These are phyloP conservation scores for Candida ulmi DNA, from an alignment of 805 yeast species.

Conservation along the genomic window DNA sequence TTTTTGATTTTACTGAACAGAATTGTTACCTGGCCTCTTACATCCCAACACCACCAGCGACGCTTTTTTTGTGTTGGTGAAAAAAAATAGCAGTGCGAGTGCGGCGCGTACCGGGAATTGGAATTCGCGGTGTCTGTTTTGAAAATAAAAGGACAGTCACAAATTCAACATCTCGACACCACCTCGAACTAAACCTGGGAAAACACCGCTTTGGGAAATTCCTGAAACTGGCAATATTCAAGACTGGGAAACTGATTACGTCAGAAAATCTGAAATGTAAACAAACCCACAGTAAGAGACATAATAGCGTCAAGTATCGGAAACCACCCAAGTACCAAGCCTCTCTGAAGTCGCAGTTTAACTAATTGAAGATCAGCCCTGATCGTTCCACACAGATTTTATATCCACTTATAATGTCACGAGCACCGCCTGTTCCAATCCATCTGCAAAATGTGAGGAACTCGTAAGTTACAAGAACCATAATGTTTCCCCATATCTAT, in stretches of 20 bases:
- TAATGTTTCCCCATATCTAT: too few relatives aligned
- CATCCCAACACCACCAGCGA: slow-evolving; percentile 1
- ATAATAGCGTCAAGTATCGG: too few relatives aligned
- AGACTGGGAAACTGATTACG: too few relatives aligned
- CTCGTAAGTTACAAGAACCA: slow-evolving; percentile 10
- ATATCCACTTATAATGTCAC: not conserved
- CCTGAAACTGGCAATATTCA: not conserved
- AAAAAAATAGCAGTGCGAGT: not conserved
- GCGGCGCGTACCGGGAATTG: not conserved
- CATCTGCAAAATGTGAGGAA: slow-evolving; percentile 16
- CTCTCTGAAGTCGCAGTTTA: too few relatives aligned
- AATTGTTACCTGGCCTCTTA: not conserved
- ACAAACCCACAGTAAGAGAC: slow-evolving; percentile 5
- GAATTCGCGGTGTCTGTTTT: not conserved
- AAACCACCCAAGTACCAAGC: too few relatives aligned
- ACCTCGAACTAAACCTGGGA: not conserved
- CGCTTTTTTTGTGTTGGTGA: not conserved
- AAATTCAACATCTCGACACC: slow-evolving; percentile 1
- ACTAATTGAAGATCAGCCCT: too few relatives aligned
- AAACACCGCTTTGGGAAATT: not conserved
- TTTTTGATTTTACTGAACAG: not conserved
- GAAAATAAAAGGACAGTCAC: slow-evolving; percentile 1
- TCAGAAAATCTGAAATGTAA: too few relatives aligned
- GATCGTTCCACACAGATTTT: not conserved
- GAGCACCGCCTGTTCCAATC: slow-evolving; percentile 18